Conservation (phyloP, 1,284 basidiomycete species). For the Apiotrichum akiyoshidainum region DNA sequence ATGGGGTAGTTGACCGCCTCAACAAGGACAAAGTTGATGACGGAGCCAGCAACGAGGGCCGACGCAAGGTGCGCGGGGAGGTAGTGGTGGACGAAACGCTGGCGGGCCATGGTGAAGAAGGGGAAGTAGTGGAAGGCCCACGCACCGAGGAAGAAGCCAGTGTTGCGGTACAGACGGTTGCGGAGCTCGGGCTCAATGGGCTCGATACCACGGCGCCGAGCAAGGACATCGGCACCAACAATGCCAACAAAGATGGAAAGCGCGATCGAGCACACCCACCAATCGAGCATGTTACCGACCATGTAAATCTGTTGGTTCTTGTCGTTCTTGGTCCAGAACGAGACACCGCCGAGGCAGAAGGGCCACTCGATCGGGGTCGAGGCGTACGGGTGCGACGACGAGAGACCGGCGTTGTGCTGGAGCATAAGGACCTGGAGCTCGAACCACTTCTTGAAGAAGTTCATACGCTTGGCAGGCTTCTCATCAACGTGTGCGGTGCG, state of each 20-base stretch:
- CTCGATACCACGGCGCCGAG: slow-evolving; percentile 75
- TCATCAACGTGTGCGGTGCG: slow-evolving; percentile 57
- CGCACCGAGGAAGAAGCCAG: slow-evolving; percentile 88
- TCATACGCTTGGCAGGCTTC: slow-evolving; percentile 73
- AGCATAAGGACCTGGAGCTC: slow-evolving; percentile 95
- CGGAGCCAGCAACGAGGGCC: slow-evolving; percentile 82
- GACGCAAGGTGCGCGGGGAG: slow-evolving; percentile 91
- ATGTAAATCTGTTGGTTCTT: slow-evolving; percentile 90
- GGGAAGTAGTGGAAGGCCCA: slow-evolving; percentile 97
- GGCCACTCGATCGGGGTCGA: slow-evolving; percentile 96
- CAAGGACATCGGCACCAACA: slow-evolving; percentile 80
- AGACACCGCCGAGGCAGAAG: slow-evolving; percentile 90
- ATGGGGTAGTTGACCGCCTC: slow-evolving; percentile 93
- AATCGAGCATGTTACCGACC: slow-evolving; percentile 88
- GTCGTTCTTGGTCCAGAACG: slow-evolving; percentile 91
- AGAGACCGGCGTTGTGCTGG: slow-evolving; percentile 94
- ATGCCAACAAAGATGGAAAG: slow-evolving; percentile 86
- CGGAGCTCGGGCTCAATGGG: slow-evolving; percentile 83
- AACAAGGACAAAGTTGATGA: slow-evolving; percentile 85
- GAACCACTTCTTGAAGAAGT: slow-evolving; percentile 90
- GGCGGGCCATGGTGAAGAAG: slow-evolving; percentile 97
- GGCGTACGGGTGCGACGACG: slow-evolving; percentile 92
- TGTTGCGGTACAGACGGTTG: slow-evolving; percentile 88
- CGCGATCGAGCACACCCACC: slow-evolving; percentile 88
- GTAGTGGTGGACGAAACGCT: slow-evolving; percentile 97